These are phyloP conservation scores for Cladobotryum protrusum DNA, from an alignment of 2,329 filamentous ascomycete genomes.

Conservation along the genomic window DNA sequence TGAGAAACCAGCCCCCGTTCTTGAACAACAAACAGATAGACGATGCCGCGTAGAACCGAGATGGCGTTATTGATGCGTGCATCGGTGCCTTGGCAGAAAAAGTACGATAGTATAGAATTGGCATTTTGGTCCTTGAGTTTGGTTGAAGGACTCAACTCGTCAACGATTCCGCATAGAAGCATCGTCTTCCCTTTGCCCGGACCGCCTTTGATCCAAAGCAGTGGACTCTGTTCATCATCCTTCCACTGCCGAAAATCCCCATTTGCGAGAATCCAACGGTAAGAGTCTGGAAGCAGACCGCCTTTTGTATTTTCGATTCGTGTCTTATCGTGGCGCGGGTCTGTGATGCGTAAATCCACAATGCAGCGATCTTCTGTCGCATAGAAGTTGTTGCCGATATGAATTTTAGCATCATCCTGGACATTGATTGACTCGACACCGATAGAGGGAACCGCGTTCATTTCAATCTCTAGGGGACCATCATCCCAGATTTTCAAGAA, in stretches of 20 bases:
- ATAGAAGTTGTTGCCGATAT: neutral
- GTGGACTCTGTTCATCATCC: slow-evolving; percentile 6
- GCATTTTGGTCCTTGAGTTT: neutral
- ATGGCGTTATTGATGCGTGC: slow-evolving; percentile 30
- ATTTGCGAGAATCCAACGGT: slow-evolving; percentile 28
- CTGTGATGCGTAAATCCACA: slow-evolving; percentile 16
- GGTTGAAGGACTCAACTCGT: neutral
- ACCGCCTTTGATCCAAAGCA: slow-evolving; percentile 30
- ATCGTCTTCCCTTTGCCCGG: slow-evolving; percentile 40
- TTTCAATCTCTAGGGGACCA: too few relatives aligned
- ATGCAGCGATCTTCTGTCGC: slow-evolving; percentile 12
- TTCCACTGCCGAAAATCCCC: slow-evolving; percentile 16
- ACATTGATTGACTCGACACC: neutral
- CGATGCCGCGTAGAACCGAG: slow-evolving; percentile 36
- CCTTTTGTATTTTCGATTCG: slow-evolving; percentile 31
- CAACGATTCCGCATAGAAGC: slow-evolving; percentile 32
- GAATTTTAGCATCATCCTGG: neutral
- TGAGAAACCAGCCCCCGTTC: slow-evolving; percentile 26
- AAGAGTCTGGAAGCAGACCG: slow-evolving; percentile 24
- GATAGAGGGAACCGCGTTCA: too few relatives aligned
- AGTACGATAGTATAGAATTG: slow-evolving; percentile 8
- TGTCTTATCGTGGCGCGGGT: slow-evolving; percentile 25
- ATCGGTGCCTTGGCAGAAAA: slow-evolving; percentile 16
- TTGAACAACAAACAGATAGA: slow-evolving; percentile 32
- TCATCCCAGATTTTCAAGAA: too few relatives aligned